Base-by-base conservation (phyloP, 768 basidiomycete genomes). In the Termitomyces sp. region DNA sequence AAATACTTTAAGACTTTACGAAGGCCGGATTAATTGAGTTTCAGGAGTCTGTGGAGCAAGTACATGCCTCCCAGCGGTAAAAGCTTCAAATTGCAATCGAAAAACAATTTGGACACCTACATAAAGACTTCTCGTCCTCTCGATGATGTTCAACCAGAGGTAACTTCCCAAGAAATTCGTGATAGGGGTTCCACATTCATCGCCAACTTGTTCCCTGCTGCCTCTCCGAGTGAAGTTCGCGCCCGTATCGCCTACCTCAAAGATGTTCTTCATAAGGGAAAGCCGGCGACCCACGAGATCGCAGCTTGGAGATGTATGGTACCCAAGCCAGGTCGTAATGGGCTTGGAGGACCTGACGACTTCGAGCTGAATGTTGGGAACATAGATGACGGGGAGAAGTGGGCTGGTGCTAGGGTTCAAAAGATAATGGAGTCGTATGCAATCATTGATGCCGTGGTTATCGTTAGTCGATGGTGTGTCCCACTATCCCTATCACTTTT, bases 281-380 rank as follows among this genome's bases (percentile, higher is more conserved):
- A 81, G 46, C 83, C 81, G 11, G 87, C 88, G 0, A 77, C 85
- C 11, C 88, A 92, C 64, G 86, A 90, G 68, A 89, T 94, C 48
- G 77, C 81, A 43, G 93, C 91, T 5, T 94, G 88, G 87, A 78
- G 93, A 38, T 87, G 85, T 67, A 90, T 95, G 87, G 79, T 80
- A 0, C 73, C 89, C 58, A 91, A 86, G 71, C 67, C 76, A 11
- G 89, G 87, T 3, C 77, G 76, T 52, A 85, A 81, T 3, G 92
- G 92, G 1, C 73, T 94, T 3, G 78, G 73, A 1, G 88, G 89
- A 3, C 85, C 86, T 3, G 89, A 89, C 32, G 92, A 94, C 67
- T 94, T 93, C 66, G 84, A 86, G 70, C 72, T 92, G 34, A 71
- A 75, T 61, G 77, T 79, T 4, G 89, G 86, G 1, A 81, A 77